Evolutionary conservation across 164 flowering plant species (phyloP).

Genomic region (Sextonia rubra): DNA sequence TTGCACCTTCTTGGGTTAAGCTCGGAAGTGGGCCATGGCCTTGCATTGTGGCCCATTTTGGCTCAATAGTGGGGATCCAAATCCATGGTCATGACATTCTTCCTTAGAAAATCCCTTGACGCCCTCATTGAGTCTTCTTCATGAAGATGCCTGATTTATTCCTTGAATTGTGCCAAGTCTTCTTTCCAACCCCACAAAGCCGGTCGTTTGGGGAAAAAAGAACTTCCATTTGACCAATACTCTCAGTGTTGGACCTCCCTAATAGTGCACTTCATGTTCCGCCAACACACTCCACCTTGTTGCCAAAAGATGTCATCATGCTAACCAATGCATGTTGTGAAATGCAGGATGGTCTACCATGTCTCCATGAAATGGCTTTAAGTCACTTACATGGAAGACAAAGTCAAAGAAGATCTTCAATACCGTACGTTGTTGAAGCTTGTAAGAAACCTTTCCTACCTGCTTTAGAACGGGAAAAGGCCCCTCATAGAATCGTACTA

Average conservation of each 20-base stretch:
- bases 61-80: no score
- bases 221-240: background rate
- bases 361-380: slow-evolving; percentile 6
- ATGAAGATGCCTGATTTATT: background rate
- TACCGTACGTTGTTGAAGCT: no score
- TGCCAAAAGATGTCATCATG: background rate
- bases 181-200: background rate
- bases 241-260: background rate
- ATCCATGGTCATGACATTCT: background rate
- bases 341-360: background rate
- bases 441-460: slow-evolving; percentile 4
- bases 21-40: no score
- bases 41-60: no score
- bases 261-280: background rate
- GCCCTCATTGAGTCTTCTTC: background rate
- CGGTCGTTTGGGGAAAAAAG: no score
- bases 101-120: background rate
- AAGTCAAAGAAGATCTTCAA: background rate
- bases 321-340: background rate
- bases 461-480: background rate
- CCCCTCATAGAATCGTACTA: background rate
- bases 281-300: background rate
- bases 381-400: background rate
- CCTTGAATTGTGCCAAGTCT: background rate
- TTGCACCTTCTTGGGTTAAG: no score